phyloP scores from a whole-genome alignment of 495 filamentous ascomycete genomes.

The Aspergillus olivimuriae region DNA sequence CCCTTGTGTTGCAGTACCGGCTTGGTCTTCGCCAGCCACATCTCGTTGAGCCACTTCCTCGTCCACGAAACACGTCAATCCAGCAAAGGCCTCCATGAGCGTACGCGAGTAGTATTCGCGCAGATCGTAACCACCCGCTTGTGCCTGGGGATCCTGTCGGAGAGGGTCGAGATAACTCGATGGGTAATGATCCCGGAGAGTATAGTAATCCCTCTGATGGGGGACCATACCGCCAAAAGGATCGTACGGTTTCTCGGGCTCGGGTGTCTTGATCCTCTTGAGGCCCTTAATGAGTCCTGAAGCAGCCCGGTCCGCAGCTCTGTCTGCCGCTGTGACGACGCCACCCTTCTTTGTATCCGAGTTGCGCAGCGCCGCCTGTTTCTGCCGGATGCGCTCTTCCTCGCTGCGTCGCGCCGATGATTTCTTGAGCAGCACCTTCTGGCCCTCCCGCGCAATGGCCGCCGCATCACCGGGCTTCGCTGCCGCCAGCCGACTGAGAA shows the following conservation, averaged over 20 bases:
- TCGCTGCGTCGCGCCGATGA: slow-evolving; percentile 46
- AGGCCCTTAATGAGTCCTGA: slow-evolving; percentile 64
- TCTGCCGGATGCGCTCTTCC: slow-evolving; percentile 42
- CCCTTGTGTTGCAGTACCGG: slow-evolving; percentile 24
- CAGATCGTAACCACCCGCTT: slow-evolving; percentile 79
- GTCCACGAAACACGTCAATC: slow-evolving; percentile 73
- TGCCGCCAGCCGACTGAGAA: slow-evolving; percentile 45
- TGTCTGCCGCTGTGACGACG: slow-evolving; percentile 18
- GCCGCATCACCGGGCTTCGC: slow-evolving; percentile 43
- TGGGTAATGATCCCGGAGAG: slow-evolving; percentile 59
- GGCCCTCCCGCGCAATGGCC: slow-evolving; percentile 45
- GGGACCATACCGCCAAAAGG: slow-evolving; percentile 70
- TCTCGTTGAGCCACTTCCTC: slow-evolving; percentile 61
- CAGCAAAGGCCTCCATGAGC: slow-evolving; percentile 83
- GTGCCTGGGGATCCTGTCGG: slow-evolving; percentile 50
- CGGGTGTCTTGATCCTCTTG: slow-evolving; percentile 54
- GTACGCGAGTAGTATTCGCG: slow-evolving; percentile 72
- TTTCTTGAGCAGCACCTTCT: slow-evolving; percentile 67
- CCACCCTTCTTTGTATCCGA: slow-evolving; percentile 28
- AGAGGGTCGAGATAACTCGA: slow-evolving; percentile 57
- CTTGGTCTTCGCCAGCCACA: slow-evolving; percentile 10
- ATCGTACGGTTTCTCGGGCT: slow-evolving; percentile 76
- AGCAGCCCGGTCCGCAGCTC: slow-evolving; percentile 20
- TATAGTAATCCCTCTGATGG: slow-evolving; percentile 62
- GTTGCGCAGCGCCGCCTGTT: slow-evolving; percentile 35